These are phyloP conservation scores for Yamadazyma endophytica DNA, from an alignment of 805 yeast species.

Conservation along the genomic window DNA sequence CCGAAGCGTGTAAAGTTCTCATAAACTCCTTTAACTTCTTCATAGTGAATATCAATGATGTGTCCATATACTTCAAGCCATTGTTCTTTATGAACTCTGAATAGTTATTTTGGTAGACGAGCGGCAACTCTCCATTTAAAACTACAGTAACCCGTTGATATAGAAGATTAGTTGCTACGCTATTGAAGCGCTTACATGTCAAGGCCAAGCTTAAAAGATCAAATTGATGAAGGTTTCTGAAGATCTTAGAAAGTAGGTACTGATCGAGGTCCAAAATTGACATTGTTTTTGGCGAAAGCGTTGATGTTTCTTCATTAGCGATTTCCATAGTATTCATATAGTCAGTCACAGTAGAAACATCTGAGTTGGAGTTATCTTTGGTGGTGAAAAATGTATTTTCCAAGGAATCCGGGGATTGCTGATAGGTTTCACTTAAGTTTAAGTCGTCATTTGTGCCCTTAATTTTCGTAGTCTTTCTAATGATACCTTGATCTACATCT, in stretches of 20 bases:
- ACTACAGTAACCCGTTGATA: slow-evolving; percentile 28
- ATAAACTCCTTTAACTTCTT: slow-evolving; percentile 16
- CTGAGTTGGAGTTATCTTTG: too few species aligned
- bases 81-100: slow-evolving; percentile 19
- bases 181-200: slow-evolving; percentile 19
- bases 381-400: too few species aligned
- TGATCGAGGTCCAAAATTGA: too few species aligned
- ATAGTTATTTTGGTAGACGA: slow-evolving; percentile 12
- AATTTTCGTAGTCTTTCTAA: too few species aligned
- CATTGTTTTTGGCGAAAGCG: too few species aligned
- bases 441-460: too few species aligned
- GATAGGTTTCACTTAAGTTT: too few species aligned
- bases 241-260: slow-evolving; percentile 11
- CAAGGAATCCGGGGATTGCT: too few species aligned
- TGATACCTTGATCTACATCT: too few species aligned
- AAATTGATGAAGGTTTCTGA: slow-evolving; percentile 26
- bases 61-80: slow-evolving; percentile 27
- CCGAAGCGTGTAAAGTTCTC: slow-evolving; percentile 15
- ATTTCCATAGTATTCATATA: too few species aligned
- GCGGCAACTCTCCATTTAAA: slow-evolving; percentile 24
- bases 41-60: slow-evolving; percentile 22
- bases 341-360: too few species aligned
- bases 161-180: slow-evolving; percentile 18
- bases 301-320: too few species aligned
- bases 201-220: slow-evolving; percentile 22